Percentiles rank a stretch among this genome's conserved stretches.
phyloP scores from a whole-genome alignment of 1,284 basidiomycete genomes.

The Vanrija sp. region DNA sequence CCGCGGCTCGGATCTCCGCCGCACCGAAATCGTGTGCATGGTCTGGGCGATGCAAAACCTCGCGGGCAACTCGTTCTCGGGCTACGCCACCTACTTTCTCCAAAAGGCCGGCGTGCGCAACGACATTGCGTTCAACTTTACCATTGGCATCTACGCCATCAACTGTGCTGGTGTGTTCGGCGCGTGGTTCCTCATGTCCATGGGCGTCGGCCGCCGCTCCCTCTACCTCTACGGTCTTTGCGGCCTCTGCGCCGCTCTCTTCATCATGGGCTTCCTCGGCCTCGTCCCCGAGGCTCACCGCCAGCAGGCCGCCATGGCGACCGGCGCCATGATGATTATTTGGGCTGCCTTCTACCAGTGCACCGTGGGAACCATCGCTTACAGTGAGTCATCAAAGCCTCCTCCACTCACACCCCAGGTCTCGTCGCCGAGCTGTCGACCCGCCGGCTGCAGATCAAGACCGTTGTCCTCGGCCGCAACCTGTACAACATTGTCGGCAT shows the following conservation, averaged over 20 bases:
- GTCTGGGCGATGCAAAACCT: conserved; percentile 44
- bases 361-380: conserved; percentile 42
- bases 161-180: conserved; percentile 37
- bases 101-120: conserved; percentile 49
- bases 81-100: conserved; percentile 48
- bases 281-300: conserved; percentile 35
- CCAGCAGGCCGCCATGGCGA: conserved; percentile 38
- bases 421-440: conserved; percentile 53
- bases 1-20: conserved; percentile 42
- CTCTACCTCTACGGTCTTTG: conserved; percentile 53
- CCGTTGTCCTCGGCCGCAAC: conserved; percentile 53
- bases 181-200: conserved; percentile 47
- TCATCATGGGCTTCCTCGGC: conserved; percentile 53
- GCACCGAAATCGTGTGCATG: conserved; percentile 47
- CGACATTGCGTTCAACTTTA: conserved; percentile 46
- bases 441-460: conserved; percentile 54
- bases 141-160: conserved; percentile 45
- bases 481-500: conserved; percentile 50
- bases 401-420: conserved; percentile 28
- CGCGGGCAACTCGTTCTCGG: conserved; percentile 38
- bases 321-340: conserved; percentile 50
- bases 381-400: conserved; percentile 7
- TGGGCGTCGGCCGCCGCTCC: conserved; percentile 47
- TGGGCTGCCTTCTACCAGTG: conserved; percentile 48
- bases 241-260: conserved; percentile 47